Evolutionary conservation across 495 filamentous ascomycete genomes (phyloP), one percentile per base, ranked within the genome.

Genomic region (Xylaria scruposa): DNA sequence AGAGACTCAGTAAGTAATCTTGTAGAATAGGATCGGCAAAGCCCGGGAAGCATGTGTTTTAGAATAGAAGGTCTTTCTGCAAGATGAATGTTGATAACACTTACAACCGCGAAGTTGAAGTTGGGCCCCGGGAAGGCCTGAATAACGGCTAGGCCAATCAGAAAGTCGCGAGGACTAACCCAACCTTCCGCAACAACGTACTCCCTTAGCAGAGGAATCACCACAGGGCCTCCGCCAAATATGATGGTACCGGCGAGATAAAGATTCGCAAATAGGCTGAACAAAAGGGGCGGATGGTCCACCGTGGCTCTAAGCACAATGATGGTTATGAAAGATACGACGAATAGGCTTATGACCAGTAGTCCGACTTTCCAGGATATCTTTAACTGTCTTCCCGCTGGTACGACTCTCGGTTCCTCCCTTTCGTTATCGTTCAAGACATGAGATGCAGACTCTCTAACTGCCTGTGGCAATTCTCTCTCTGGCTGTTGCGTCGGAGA

Each of bases 211-310:
- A 95, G 86, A 0, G 93, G 93, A 64, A 97, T 93, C 4, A 97
- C 93, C 26, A 95, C 93, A 0, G 93, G 93, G 5, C 93, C 93
- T 40, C 93, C 93, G 66, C 93, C 93, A 75, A 97, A 94, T 76
- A 95, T 95, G 70, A 97, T 91, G 3, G 93, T 97, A n/a, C 93
- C 93, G 4, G 93, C 92, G 8, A 95, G 89, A 78, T 92, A 95
- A 81, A 97, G 89, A 79, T 92, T 94, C 8, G 91, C 85, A 79
- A 95, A 95, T 62, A 96, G 86, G 53, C 85, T 81, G 69, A 92
- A 88, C 17, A 84, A 77, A 0, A 90, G 81, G 0, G 90, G 82
- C 0, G 78, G 78, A 10, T 71, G 60, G 21, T 75, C 70, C 24
- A 91, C 76, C 29, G 81, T 76, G 64, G 86, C 84, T 62, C 91